Conservation (phyloP, 805 yeast genomes). For the Candida sanyiensis region DNA sequence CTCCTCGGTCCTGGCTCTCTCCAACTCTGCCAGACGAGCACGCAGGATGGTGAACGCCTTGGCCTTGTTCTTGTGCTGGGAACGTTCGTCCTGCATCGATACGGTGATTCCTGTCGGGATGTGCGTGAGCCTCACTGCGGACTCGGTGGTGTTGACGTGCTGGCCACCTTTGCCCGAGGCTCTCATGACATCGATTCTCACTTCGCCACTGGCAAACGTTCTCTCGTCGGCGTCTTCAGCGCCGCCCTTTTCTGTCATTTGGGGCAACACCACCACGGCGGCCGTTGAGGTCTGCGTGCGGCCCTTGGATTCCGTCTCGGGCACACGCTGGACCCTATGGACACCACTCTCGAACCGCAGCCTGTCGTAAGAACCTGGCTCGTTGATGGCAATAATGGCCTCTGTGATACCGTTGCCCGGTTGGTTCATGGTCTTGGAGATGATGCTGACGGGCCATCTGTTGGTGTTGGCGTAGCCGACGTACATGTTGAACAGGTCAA, state of each 20-base stretch:
- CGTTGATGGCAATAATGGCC: slow-evolving; percentile 69
- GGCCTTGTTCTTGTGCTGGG: slow-evolving; percentile 91
- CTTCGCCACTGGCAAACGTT: slow-evolving; percentile 77
- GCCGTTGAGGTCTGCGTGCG: slow-evolving; percentile 94
- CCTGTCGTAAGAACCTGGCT: slow-evolving; percentile 68
- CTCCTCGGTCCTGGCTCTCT: slow-evolving; percentile 56
- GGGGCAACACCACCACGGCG: slow-evolving; percentile 90
- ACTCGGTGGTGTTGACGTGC: slow-evolving; percentile 95
- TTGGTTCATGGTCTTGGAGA: slow-evolving; percentile 51
- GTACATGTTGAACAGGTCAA: slow-evolving; percentile 79
- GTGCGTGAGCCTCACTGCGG: slow-evolving; percentile 92
- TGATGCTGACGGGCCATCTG: slow-evolving; percentile 60
- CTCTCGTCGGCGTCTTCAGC: slow-evolving; percentile 52
- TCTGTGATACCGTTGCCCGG: slow-evolving; percentile 66
- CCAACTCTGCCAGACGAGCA: slow-evolving; percentile 79
- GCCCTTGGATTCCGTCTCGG: slow-evolving; percentile 90
- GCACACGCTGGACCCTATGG: slow-evolving; percentile 91
- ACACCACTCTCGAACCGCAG: slow-evolving; percentile 89
- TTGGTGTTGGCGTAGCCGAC: slow-evolving; percentile 56
- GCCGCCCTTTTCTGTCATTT: slow-evolving; percentile 51
- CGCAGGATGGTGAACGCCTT: slow-evolving; percentile 81
- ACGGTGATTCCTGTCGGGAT: slow-evolving; percentile 87
- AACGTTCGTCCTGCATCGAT: slow-evolving; percentile 88
- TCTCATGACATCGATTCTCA: slow-evolving; percentile 93
- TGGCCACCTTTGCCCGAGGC: slow-evolving; percentile 98